These are phyloP conservation scores for Amaranthus palmeri DNA, from an alignment of 148 eudicot species.

Conservation along the genomic window DNA sequence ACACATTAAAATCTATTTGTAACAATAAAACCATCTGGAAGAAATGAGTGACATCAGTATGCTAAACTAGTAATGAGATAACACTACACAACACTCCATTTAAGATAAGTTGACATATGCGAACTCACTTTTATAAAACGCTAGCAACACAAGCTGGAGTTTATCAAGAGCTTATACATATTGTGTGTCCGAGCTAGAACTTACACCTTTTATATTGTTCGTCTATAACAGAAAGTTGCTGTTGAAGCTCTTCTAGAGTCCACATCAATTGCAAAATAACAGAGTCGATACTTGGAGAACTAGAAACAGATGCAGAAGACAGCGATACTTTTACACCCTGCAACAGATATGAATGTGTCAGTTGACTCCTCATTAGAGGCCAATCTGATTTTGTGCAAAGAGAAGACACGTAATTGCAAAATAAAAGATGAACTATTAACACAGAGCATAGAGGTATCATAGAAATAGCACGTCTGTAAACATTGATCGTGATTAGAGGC, in stretches of 20 bases:
- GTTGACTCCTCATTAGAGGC: not conserved
- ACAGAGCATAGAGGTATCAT: too few relatives aligned
- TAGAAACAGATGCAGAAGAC: conserved; percentile 43
- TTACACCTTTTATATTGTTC: conserved; percentile 56
- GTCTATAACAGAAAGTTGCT: conserved; percentile 61
- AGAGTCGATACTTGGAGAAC: conserved; percentile 47
- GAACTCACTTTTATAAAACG: not conserved
- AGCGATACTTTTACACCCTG: conserved; percentile 90
- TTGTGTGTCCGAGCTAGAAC: conserved; percentile 9
- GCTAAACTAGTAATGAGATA: not conserved
- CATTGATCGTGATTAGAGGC: too few relatives aligned
- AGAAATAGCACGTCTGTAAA: too few relatives aligned
- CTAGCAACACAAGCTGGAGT: not conserved
- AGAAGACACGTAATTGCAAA: not conserved
- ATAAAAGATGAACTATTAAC: not conserved
- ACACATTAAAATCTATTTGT: not conserved
- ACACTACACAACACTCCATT: not conserved
- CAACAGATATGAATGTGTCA: conserved; percentile 11
- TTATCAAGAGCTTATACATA: not conserved
- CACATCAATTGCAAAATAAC: conserved; percentile 63
- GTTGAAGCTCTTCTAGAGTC: conserved; percentile 79
- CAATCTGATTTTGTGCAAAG: not conserved
- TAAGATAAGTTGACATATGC: not conserved
- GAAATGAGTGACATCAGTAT: not conserved
- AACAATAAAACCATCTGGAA: not conserved